Base-by-base conservation (phyloP, 1,139 yeast genomes). In the Candida frijolesensis region DNA sequence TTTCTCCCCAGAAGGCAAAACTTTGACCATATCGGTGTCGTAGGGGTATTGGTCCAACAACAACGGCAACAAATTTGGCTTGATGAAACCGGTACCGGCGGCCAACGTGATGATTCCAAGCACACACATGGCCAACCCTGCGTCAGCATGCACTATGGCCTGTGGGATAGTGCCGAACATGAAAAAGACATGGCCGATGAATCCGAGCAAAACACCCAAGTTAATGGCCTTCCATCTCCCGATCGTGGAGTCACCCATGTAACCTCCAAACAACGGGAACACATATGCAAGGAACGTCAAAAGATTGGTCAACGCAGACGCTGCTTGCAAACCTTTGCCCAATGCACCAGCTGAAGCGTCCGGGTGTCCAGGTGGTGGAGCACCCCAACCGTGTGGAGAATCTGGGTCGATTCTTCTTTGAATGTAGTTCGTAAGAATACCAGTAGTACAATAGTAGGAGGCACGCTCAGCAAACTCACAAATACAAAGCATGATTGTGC, bases 1-100 rank as follows among this genome's bases (percentile, higher is more conserved):
- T 43, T 78, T 73, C 61, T 83, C 86, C 47, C 90, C 96, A 42
- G 72, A 64, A 56, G 83, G 82, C 48, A 79, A 71, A 2, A 79
- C 81, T 62, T 77, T 79, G 48, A 89, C 83, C 51, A 79, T 82
- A 51, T 84, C 87, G 56, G 78, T 75, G 42, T 81, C 72, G 60
- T 80, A 78, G 12, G 69, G 67, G 56, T 77, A 77, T 62, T 79
- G 83, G 55, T 79, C 82, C 77, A 79, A 70, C 52, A 79, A 63
- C 51, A 79, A 67, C 14, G 83, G 83, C 57, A 79, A 70, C 50
- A 78, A 70, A 58, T 78, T 78, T 22, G 83, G 81, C 53, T 79
- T 78, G 53, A 78, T 79, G 54, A 77, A 76, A 44, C 82, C 83
- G 29, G 82, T 73, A 55, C 80, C 78, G 42, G 66, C 15, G 16